Evolutionary conservation across 345 rosid genomes (phyloP).

Genomic region (Eucalyptus albens): DNA sequence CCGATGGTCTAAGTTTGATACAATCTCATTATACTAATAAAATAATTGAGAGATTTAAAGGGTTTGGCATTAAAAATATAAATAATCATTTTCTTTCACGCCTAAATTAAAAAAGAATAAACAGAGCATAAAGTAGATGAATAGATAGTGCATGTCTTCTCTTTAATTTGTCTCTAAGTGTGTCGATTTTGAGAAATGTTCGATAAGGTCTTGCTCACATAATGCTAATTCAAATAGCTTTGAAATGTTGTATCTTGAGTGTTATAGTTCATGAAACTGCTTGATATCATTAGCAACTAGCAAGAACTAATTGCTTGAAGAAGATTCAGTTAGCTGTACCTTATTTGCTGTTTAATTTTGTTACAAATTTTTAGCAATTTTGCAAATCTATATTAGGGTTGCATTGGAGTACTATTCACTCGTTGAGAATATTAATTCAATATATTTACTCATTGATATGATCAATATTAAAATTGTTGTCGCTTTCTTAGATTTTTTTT

Average conservation of each 20-base stretch:
- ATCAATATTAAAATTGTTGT: no score
- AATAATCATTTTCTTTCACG: neutral
- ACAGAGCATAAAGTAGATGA: neutral
- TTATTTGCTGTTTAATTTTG: no score
- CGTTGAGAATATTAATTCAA: neutral
- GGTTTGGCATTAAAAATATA: fast-evolving
- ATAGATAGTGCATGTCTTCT: neutral
- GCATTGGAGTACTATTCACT: neutral
- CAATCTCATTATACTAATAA: neutral
- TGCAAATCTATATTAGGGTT: neutral
- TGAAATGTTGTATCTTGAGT: neutral
- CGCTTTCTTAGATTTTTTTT: neutral
- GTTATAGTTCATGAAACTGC: fast-evolving
- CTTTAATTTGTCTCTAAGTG: neutral
- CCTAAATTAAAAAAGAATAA: no score
- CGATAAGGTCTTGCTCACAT: neutral
- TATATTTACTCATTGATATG: neutral
- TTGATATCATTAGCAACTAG: no score
- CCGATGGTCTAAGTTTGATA: no score
- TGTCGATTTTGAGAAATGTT: neutral
- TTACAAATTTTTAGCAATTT: no score
- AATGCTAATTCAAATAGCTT: neutral
- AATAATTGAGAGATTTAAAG: no score
- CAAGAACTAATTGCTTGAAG: no score
- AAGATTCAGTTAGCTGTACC: fast-evolving